Conservation (phyloP, 441 rosid genomes). For the Rhodomyrtus psidioides region DNA sequence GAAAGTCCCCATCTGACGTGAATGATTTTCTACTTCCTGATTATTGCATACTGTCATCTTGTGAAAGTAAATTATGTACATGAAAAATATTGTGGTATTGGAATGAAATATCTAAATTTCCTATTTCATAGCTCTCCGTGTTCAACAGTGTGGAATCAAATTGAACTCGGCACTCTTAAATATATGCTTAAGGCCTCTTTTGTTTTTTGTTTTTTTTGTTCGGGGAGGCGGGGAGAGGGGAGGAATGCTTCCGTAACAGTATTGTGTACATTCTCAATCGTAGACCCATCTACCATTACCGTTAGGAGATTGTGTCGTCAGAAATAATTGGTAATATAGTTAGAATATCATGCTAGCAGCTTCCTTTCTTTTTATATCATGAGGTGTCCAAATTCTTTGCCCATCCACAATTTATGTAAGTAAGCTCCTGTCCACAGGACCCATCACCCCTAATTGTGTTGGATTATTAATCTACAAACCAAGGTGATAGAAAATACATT, state of each 20-base stretch:
- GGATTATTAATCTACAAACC: background rate
- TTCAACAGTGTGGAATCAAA: background rate
- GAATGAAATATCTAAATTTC: background rate
- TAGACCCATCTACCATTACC: too few species aligned
- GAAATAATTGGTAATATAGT: too few species aligned
- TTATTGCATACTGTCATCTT: background rate
- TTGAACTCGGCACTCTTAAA: background rate
- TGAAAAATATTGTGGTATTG: background rate
- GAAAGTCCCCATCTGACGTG: background rate
- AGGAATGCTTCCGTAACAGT: too few species aligned
- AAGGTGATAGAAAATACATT: background rate
- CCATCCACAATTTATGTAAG: background rate
- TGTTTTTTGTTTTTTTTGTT: too few species aligned
- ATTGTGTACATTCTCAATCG: too few species aligned
- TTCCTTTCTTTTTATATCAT: background rate
- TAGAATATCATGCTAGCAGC: too few species aligned
- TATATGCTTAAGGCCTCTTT: background rate
- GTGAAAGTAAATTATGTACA: background rate
- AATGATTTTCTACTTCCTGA: background rate
- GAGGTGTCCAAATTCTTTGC: accelerated
- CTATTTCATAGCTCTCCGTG: background rate
- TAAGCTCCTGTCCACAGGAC: background rate
- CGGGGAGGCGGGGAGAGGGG: too few species aligned
- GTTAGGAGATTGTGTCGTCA: too few species aligned
- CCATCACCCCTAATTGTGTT: background rate